Base-by-base conservation (phyloP, 2,329 filamentous ascomycete genomes). In the Metarhizium guizhouense region DNA sequence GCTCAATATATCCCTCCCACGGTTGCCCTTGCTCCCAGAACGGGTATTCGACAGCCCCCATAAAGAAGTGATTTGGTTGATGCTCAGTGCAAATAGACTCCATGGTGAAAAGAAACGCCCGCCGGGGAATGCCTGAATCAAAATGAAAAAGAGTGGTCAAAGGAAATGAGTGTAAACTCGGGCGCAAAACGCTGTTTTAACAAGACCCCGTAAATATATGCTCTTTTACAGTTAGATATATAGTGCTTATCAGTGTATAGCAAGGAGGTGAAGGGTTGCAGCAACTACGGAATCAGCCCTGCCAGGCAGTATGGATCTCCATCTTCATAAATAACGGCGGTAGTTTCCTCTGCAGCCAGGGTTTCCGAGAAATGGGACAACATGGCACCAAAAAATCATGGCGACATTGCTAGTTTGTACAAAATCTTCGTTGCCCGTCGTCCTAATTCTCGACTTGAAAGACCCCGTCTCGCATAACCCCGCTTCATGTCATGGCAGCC, bases 251-350 rank as follows among this genome's bases (percentile, higher is more conserved):
- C 32, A 16, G 11, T 16, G 14, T 40, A 40, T 13, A 40, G 13
- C 38, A 40, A 11, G 38, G 13, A 11, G 38, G 14, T 40, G 5
- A 16, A 2, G 2, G 13, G 38, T 40, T 11, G 32, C 14, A 40
- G 11, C 14, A 40, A 16, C 38, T 16, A 40, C 20, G 16, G 25
- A 30, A 14, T 30, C 45, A 6, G 25, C 45, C 14, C 45, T 14
- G n/a, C 20, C 7, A 13, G 40, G 5, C 32, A 25, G 47, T 6
- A 34, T 10, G 51, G 42, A 47, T 16, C 30, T 38, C 32, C 48
- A 30, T 34, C 14, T 34, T 47, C 53, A 54, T 54, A 43, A 50
- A 54, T 54, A 54, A 34, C 47, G 25, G 47, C 16, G 38, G 45
- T 49, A 43, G 45, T 51, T 25, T 16, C 14, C 47, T 45, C 47